These are phyloP conservation scores for Cystobasidium tubakii DNA, from an alignment of 768 basidiomycete genomes.

Conservation along the genomic window DNA sequence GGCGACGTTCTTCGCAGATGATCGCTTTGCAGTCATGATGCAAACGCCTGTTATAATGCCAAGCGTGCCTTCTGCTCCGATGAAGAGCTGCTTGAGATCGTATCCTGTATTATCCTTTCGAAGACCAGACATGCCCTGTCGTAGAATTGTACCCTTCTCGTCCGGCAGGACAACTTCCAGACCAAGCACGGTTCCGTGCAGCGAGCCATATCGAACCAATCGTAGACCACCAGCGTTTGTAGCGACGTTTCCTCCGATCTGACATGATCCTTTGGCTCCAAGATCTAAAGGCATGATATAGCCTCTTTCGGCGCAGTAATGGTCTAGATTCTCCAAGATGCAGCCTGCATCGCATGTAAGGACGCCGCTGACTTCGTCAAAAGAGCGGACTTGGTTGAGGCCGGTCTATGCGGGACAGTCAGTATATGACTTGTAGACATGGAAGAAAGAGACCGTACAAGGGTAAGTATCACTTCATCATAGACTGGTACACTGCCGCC, in stretches of 20 bases:
- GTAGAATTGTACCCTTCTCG: slow-evolving; percentile 69
- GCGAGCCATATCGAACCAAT: slow-evolving; percentile 83
- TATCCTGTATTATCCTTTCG: slow-evolving; percentile 98
- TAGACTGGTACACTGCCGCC: slow-evolving; percentile 80
- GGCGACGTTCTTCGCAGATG: slow-evolving; percentile 72
- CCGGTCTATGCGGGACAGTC: slow-evolving; percentile 60
- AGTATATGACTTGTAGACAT: no score
- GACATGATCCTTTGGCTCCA: slow-evolving; percentile 57
- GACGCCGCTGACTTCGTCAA: slow-evolving; percentile 58
- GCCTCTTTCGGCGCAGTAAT: slow-evolving; percentile 75
- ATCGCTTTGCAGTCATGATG: slow-evolving; percentile 79
- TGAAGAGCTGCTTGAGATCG: slow-evolving; percentile 96
- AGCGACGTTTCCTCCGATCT: slow-evolving; percentile 93
- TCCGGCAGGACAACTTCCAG: slow-evolving; percentile 93
- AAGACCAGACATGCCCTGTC: slow-evolving; percentile 71
- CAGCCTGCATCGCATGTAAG: slow-evolving; percentile 91
- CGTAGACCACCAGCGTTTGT: slow-evolving; percentile 98
- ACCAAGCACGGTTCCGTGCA: slow-evolving; percentile 90
- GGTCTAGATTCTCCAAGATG: slow-evolving; percentile 78
- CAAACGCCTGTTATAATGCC: slow-evolving; percentile 92
- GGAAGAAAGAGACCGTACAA: slow-evolving; percentile 40
- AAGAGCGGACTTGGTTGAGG: slow-evolving; percentile 59
- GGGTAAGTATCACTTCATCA: slow-evolving; percentile 77
- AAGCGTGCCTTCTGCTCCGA: slow-evolving; percentile 92
- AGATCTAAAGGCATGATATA: slow-evolving; percentile 75